Conservation (phyloP, 2,329 filamentous ascomycete genomes). For the Didymella pinodella region DNA sequence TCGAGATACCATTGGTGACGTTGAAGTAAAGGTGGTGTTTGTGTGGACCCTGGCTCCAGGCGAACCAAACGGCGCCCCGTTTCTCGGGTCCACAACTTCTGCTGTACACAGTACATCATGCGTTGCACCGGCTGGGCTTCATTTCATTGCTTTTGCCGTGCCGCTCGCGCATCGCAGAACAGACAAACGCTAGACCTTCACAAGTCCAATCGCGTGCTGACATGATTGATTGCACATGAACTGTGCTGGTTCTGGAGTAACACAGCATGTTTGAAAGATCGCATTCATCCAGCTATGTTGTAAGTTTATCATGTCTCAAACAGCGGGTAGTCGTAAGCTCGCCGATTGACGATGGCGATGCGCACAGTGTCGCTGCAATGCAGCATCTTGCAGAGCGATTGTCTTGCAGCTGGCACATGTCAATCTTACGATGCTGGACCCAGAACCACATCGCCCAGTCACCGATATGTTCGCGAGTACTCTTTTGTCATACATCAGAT, state of each 20-base stretch:
- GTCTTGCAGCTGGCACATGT: conserved; percentile 14
- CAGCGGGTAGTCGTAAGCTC: background rate
- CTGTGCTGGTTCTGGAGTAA: background rate
- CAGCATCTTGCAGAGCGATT: conserved; percentile 10
- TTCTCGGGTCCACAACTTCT: conserved; percentile 27
- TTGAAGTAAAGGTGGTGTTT: conserved; percentile 20
- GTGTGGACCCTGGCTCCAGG: conserved; percentile 23
- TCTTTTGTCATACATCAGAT: conserved; percentile 25
- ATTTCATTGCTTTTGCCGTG: conserved; percentile 34
- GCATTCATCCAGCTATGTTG: background rate
- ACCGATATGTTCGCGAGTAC: background rate
- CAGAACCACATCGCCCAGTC: background rate
- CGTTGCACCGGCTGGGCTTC: conserved; percentile 14
- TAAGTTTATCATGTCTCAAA: background rate
- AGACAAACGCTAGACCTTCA: conserved; percentile 3
- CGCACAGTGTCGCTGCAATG: conserved; percentile 3
- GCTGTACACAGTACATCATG: conserved; percentile 29
- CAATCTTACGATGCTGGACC: background rate
- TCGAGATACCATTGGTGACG: conserved; percentile 12
- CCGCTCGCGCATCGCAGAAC: conserved; percentile 22
- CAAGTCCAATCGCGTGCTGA: background rate
- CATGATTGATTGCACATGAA: background rate
- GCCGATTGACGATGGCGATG: background rate
- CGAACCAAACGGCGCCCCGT: conserved; percentile 15
- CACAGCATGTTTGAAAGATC: background rate